These are phyloP conservation scores for Sarocladium kiliense DNA, from an alignment of 2,329 filamentous ascomycete genomes.

Conservation along the genomic window DNA sequence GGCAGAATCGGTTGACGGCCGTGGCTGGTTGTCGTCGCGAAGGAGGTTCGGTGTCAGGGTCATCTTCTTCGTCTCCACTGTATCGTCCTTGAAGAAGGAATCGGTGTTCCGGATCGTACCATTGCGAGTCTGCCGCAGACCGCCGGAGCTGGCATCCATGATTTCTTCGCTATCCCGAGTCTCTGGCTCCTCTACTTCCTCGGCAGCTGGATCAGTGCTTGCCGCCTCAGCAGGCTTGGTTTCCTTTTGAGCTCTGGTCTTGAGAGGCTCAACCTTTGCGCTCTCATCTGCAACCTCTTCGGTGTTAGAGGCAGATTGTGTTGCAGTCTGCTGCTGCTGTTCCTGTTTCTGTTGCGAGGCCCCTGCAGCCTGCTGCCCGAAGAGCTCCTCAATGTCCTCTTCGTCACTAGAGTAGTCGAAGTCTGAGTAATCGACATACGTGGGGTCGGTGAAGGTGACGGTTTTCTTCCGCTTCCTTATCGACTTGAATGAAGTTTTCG, in stretches of 20 bases:
- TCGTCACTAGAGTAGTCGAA: constrained; percentile 82
- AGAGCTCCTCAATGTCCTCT: constrained; percentile 43
- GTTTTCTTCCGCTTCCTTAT: constrained; percentile 83
- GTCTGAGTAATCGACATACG: constrained; percentile 83
- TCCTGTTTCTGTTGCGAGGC: constrained; percentile 25
- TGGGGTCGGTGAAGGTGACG: constrained; percentile 78
- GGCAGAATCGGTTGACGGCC: constrained; percentile 42
- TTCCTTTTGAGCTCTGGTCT: constrained; percentile 39
- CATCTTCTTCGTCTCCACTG: constrained; percentile 93
- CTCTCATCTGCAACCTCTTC: constrained; percentile 41
- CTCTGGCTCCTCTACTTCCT: constrained; percentile 28
- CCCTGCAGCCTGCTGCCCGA: constrained; percentile 27
- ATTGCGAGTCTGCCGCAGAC: constrained; percentile 65
- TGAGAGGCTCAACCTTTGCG: constrained; percentile 52
- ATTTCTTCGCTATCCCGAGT: constrained; percentile 60
- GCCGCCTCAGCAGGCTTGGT: constrained; percentile 27
- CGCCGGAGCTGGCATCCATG: constrained; percentile 48
- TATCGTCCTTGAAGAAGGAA: constrained; percentile 97
- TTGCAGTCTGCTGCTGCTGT: constrained; percentile 22
- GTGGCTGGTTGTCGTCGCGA: constrained; percentile 66
- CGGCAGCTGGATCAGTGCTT: constrained; percentile 7
- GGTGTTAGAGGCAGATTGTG: constrained; percentile 25
- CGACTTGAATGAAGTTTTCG: constrained; percentile 76
- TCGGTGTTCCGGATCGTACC: constrained; percentile 87
- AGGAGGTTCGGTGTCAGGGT: constrained; percentile 90